Base-by-base conservation (phyloP, 352 stramenopile species). In the Thalassiosira ordinaria region DNA sequence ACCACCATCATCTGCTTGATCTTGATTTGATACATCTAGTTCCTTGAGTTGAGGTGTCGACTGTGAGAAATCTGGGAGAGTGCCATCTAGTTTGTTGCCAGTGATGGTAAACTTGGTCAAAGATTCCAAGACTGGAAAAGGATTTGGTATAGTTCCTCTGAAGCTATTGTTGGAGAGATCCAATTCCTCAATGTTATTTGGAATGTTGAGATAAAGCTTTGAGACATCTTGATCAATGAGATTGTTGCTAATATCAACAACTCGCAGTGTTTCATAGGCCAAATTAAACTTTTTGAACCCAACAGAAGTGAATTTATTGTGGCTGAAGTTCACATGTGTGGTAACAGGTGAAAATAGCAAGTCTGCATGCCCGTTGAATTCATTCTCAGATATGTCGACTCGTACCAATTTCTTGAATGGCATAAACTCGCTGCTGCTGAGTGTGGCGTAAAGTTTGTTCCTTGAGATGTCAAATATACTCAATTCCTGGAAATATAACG, bases 331-430 rank as follows among this genome's bases (percentile, higher is more conserved):
- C 0, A 73, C 44, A 13, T 62, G 35, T 22, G 4, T 27, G 14
- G 56, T 35, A 24, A 33, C 22, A 18, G 74, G 67, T 1, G 65
- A 44, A 33, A 82, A 37, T 0, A 72, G 27, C 24, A 73, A 52
- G 20, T 82, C 74, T n/a, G 33, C 64, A 26, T 33, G 14, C 29
- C 75, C 75, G 24, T 0, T 73, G 8, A 84, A 20, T 13, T 57
- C 13, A 72, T 84, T 84, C 2, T 56, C 14, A 5, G 61, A 77
- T 8, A 84, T 26, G 47, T 84, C 75, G 11, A 84, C 49, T 7
- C 71, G 35, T 39, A 27, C 35, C 8, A 84, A 51, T 0, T 66
- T 18, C 1, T 14, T 16, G 27, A 46, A 26, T 5, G 22, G 14
- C 9, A 13, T 16, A 16, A 63, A 47, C 16, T 13, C 4, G 16